A percentile compares a stretch with the other conserved stretches of the same genome.
phyloP scores from a whole-genome alignment of 2,329 filamentous ascomycete genomes.

The Chrysoporthe deuterocubensis region DNA sequence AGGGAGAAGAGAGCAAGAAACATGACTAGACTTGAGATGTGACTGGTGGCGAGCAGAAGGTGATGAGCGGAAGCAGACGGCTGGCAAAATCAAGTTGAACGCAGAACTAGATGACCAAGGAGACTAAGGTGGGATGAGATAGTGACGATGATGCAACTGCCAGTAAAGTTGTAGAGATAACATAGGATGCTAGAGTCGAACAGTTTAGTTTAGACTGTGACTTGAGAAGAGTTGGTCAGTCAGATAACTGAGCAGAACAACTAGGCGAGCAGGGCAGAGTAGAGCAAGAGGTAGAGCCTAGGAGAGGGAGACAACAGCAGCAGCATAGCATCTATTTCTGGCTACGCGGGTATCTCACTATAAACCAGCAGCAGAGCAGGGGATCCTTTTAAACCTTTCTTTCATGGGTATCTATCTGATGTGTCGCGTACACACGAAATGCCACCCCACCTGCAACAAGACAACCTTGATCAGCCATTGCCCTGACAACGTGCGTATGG shows the following conservation, averaged over 20 bases:
- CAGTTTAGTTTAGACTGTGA: not conserved
- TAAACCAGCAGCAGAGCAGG: not conserved
- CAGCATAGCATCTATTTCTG: not conserved
- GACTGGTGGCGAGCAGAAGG: too few species aligned
- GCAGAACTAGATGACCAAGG: too few species aligned
- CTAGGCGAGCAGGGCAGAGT: not conserved
- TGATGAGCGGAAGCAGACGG: too few species aligned
- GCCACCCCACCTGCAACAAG: conserved; percentile 5
- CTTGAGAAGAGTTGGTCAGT: not conserved
- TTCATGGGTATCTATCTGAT: conserved; percentile 24
- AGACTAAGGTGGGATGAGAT: too few species aligned
- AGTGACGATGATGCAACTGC: too few species aligned
- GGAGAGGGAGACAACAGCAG: not conserved
- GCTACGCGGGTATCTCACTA: not conserved
- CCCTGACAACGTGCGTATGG: conserved; percentile 5
- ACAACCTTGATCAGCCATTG: conserved; percentile 18
- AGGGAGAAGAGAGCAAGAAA: too few species aligned
- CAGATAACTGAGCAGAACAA: not conserved
- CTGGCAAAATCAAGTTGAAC: too few species aligned
- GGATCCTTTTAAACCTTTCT: conserved; percentile 3
- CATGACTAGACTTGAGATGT: too few species aligned
- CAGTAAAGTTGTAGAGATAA: too few species aligned
- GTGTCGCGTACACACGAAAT: conserved; percentile 11
- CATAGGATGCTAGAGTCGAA: too few species aligned
- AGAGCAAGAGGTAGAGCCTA: not conserved